Percentiles rank a stretch among this genome's conserved stretches.
Conservation (phyloP, 805 yeast species). For the Cyberlindnera americana region DNA sequence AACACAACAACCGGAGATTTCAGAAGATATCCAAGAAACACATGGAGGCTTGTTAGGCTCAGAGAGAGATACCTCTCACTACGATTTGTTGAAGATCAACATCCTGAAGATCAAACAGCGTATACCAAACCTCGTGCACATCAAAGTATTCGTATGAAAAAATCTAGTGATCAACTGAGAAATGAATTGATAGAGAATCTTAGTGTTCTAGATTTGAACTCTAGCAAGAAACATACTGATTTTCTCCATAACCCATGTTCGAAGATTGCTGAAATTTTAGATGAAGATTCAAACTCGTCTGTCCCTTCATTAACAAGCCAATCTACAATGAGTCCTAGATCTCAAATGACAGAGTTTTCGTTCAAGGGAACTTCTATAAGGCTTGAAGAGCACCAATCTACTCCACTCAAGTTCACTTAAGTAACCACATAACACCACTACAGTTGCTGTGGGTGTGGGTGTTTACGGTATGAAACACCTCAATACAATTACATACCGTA, state of each 20-base stretch:
- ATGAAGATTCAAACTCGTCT: conserved; percentile 7
- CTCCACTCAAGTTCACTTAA: conserved; percentile 3
- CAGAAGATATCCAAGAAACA: conserved; percentile 25
- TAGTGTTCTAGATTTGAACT: conserved; percentile 1
- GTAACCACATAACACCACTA: background rate
- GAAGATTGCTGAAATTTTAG: conserved; percentile 1
- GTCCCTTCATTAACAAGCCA: conserved; percentile 7
- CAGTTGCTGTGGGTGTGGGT: background rate
- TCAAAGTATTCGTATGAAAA: conserved; percentile 10
- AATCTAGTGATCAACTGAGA: conserved; percentile 15
- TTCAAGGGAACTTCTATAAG: conserved; percentile 1
- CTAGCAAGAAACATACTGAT: conserved; percentile 3
- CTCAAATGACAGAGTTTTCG: conserved; percentile 2
- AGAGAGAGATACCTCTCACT: conserved; percentile 21
- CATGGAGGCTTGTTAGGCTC: conserved; percentile 24
- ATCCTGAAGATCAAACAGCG: background rate
- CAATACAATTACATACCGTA: no score
- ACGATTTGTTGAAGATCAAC: conserved; percentile 12
- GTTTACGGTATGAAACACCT: no score
- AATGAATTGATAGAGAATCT: conserved; percentile 11
- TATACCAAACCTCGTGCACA: no score
- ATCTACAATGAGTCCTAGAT: conserved; percentile 11
- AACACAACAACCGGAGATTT: conserved; percentile 4
- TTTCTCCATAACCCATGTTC: background rate
- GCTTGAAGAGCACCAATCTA: conserved; percentile 6